Evolutionary conservation across 805 yeast genomes (phyloP).

Genomic region (Zygoascus biomembranicola): DNA sequence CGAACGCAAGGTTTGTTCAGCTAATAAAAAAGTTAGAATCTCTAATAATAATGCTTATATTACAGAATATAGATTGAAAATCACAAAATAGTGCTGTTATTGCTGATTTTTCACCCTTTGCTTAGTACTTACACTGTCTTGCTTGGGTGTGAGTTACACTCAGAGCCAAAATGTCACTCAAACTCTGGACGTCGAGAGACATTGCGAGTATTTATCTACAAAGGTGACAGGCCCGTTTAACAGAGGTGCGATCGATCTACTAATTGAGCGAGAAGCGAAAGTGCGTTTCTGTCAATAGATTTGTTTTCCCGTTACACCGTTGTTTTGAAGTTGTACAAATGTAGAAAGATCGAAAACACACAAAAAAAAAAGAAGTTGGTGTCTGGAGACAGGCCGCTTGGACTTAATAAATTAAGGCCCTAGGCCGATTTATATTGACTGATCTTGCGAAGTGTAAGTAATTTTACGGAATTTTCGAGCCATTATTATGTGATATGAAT

Average conservation of each 20-base stretch:
- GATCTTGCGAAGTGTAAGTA: no score
- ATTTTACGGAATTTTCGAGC: no score
- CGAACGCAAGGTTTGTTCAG: conserved; percentile 52
- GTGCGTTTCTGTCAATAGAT: no score
- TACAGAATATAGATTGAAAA: not conserved
- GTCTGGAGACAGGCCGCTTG: no score
- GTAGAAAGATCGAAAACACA: not conserved
- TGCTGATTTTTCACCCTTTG: not conserved
- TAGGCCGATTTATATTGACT: no score
- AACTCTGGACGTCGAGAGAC: not conserved
- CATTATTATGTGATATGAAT: no score
- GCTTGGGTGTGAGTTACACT: conserved; percentile 23
- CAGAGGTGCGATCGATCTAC: no score
- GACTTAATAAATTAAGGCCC: no score
- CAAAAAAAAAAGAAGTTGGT: not conserved
- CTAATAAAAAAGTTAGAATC: conserved; percentile 11
- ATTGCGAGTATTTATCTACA: not conserved
- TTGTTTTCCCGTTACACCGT: not conserved
- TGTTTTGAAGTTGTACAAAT: not conserved
- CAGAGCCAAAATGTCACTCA: conserved; percentile 24
- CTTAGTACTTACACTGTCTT: conserved; percentile 11
- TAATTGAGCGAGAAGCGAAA: no score
- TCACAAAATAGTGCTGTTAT: not conserved
- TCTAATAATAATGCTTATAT: not conserved
- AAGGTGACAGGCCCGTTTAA: not conserved